Evolutionary conservation across 768 basidiomycete genomes (phyloP).

Genomic region (Cystoderma amianthinum): DNA sequence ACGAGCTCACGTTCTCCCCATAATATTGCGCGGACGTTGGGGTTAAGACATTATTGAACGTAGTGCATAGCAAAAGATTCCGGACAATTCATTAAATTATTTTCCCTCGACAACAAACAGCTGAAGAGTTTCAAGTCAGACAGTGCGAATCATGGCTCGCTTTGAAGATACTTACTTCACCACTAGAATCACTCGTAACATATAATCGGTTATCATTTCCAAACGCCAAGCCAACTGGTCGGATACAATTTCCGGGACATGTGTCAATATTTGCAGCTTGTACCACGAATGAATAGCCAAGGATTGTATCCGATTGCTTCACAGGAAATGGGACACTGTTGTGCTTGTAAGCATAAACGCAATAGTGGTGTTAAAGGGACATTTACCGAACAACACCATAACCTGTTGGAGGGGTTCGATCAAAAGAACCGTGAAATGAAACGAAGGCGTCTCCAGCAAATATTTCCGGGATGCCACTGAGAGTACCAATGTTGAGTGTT

Average conservation of each 20-base stretch:
- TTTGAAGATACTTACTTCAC: conserved; percentile 36
- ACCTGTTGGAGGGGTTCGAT: conserved; percentile 34
- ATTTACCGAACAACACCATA: conserved; percentile 38
- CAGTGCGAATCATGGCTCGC: too few species aligned
- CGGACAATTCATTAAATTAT: too few species aligned
- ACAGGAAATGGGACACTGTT: conserved; percentile 21
- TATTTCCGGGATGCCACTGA: conserved; percentile 16
- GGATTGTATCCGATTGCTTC: conserved; percentile 3
- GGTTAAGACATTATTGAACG: too few species aligned
- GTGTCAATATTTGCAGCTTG: conserved; percentile 29
- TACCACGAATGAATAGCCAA: conserved; percentile 24
- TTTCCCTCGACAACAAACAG: too few species aligned
- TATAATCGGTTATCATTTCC: conserved; percentile 23
- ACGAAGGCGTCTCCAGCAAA: conserved; percentile 29
- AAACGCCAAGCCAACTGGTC: conserved; percentile 38
- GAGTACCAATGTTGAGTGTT: too few species aligned
- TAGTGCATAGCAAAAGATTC: too few species aligned
- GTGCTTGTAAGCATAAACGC: neutral
- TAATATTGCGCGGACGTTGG: too few species aligned
- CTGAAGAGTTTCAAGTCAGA: too few species aligned
- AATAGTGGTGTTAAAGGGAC: neutral
- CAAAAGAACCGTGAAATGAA: conserved; percentile 38
- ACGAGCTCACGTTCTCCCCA: too few species aligned
- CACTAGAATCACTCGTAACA: conserved; percentile 35
- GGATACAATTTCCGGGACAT: conserved; percentile 34